Base-by-base conservation (phyloP, 2,329 filamentous ascomycete genomes). In the Colletotrichum sidae region DNA sequence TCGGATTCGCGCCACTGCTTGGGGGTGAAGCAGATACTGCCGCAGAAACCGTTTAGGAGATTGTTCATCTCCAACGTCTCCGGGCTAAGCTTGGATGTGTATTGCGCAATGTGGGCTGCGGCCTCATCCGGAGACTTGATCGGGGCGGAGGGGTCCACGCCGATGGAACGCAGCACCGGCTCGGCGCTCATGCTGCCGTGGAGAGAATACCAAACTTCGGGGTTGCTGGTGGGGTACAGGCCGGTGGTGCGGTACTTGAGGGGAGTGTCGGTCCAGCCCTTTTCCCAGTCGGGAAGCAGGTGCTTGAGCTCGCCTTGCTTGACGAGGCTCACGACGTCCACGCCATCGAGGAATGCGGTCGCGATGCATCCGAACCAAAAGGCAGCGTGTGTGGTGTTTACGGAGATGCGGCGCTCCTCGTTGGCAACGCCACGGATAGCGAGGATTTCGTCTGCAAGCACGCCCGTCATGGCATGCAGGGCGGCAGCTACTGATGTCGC, bases 101-200 rank as follows among this genome's bases (percentile, higher is more conserved):
- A 42, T 34, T 45, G 42, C 12, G 60, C 60, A 45, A 64, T 64
- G 15, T 44, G 60, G 10, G 25, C 10, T 8, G 60, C 60, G 6
- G 60, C 60, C 47, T 64, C 60, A 2, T 64, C 60, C 10, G 57
- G 57, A 5, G 60, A 54, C 25, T 49, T 60, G n/a, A 50, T 25
- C 2, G 55, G 38, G 12, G 49, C 34, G 3, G 50, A 59, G 8
- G 60, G 60, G 15, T 64, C 81, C 54, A 86, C 76, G 5, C 81
- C 82, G 47, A 85, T 79, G n/a, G 80, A 78, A 34, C 74, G 69
- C 1, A 86, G 75, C 0, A 81, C 80, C 2, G 78, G 75, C 2
- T 72, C 70, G 0, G 82, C 79, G 41, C 83, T 71, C 49, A 86
- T 74, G 1, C 80, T 84, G 6, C 84, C 84, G 57, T 86, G 82